phyloP scores from a whole-genome alignment of 2,329 filamentous ascomycete genomes.

The Arthrobotrys conoides region DNA sequence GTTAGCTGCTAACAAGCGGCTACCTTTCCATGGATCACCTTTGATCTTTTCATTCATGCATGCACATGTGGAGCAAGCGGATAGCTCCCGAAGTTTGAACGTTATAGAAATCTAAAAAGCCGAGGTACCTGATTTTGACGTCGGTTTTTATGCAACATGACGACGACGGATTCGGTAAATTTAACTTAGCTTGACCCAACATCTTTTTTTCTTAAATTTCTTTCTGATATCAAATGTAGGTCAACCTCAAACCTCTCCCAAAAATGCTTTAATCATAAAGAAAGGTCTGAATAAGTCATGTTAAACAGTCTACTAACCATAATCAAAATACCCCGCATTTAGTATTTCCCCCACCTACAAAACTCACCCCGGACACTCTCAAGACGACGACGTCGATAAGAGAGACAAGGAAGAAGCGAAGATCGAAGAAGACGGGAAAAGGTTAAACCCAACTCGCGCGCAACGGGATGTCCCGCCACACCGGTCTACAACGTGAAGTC shows the following conservation, averaged over 20 bases:
- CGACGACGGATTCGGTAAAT: background rate
- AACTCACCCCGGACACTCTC: background rate
- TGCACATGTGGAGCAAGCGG: slow-evolving; percentile 13
- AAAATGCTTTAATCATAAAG: background rate
- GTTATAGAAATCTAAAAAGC: slow-evolving; percentile 9
- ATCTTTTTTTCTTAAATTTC: background rate
- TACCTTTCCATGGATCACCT: background rate
- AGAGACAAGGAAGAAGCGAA: background rate
- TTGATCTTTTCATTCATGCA: background rate
- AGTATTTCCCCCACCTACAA: background rate
- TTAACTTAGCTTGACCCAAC: slow-evolving; percentile 10
- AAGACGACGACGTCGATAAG: background rate
- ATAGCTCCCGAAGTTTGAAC: slow-evolving; percentile 10
- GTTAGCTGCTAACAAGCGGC: background rate
- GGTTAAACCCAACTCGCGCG: too few relatives aligned
- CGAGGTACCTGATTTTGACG: slow-evolving; percentile 19
- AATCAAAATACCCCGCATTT: slow-evolving; percentile 4
- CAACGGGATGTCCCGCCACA: slow-evolving; percentile 44
- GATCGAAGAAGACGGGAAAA: too few relatives aligned
- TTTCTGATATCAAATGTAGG: background rate
- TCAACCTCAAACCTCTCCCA: background rate
- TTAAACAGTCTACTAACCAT: background rate
- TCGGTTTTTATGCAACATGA: slow-evolving; percentile 27
- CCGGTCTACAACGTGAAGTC: slow-evolving; percentile 92
- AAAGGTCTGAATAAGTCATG: background rate